phyloP scores from a whole-genome alignment of 176 grass and related monocot species.

The sorghum (Sorghum bicolor) region DNA sequence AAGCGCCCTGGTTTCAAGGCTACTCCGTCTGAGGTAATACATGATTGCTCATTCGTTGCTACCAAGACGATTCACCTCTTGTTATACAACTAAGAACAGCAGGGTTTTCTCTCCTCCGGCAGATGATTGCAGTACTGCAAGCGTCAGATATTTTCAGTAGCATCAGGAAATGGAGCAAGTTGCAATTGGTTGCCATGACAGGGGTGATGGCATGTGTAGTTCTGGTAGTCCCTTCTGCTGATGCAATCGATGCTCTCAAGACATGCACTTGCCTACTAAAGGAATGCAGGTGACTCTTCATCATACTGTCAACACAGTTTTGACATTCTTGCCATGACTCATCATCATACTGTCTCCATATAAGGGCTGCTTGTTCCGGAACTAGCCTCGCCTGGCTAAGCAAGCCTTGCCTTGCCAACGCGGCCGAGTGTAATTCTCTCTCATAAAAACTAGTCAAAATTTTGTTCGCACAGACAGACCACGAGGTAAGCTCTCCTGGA shows the following conservation, averaged over 20 bases:
- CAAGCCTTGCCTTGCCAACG: neutral
- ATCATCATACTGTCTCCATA: neutral
- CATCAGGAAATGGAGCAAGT: slow-evolving; percentile 46
- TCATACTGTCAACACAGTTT: neutral
- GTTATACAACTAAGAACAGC: neutral
- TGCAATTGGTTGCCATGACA: slow-evolving; percentile 48
- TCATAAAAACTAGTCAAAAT: neutral
- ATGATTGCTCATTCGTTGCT: neutral
- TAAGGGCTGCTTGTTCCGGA: neutral
- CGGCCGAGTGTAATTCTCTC: neutral
- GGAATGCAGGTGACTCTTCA: slow-evolving; percentile 70
- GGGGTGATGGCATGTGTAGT: slow-evolving; percentile 59
- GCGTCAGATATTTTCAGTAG: slow-evolving; percentile 18
- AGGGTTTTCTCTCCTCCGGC: slow-evolving; percentile 4
- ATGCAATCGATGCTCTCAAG: slow-evolving; percentile 85
- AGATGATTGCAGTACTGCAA: slow-evolving; percentile 37
- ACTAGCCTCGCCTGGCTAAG: neutral
- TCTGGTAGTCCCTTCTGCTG: slow-evolving; percentile 68
- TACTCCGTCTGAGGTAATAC: slow-evolving; percentile 30
- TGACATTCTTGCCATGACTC: neutral
- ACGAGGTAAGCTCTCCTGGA: neutral
- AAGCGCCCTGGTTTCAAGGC: neutral
- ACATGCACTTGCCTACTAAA: slow-evolving; percentile 95
- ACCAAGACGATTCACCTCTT: neutral
- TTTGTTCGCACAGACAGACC: neutral